Conservation (phyloP, 2,329 filamentous ascomycete genomes). For the Calonectria henricotiae region DNA sequence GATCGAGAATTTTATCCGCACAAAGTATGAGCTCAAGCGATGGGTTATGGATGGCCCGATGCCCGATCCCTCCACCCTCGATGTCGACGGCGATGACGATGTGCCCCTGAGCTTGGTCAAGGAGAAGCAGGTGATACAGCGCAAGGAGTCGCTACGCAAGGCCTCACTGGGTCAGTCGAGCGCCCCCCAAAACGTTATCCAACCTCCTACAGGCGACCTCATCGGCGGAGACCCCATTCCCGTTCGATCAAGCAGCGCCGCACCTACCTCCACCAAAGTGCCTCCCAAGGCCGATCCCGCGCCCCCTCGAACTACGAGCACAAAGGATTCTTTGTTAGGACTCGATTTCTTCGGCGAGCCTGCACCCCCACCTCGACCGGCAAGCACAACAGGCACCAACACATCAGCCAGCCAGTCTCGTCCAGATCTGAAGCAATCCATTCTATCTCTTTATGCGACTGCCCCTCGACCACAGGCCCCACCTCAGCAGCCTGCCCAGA, state of each 20-base stretch:
- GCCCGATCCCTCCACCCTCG: slow-evolving; percentile 91
- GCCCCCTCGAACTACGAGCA: slow-evolving; percentile 78
- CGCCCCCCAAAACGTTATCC: slow-evolving; percentile 52
- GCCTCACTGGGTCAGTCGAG: slow-evolving; percentile 66
- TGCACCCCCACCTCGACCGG: slow-evolving; percentile 82
- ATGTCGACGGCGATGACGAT: slow-evolving; percentile 89
- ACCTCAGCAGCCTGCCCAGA: slow-evolving; percentile 67
- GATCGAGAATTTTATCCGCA: slow-evolving; percentile 99
- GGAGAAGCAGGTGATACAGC: slow-evolving; percentile 77
- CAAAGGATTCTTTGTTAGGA: slow-evolving; percentile 91
- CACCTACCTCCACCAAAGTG: slow-evolving; percentile 73
- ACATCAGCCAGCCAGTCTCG: slow-evolving; percentile 79
- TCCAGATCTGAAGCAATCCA: slow-evolving; percentile 97
- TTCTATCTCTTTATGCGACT: slow-evolving; percentile 93
- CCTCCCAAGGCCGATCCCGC: slow-evolving; percentile 76
- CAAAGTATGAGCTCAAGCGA: slow-evolving; percentile 98
- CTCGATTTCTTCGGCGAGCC: slow-evolving; percentile 91
- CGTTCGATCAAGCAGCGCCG: slow-evolving; percentile 82
- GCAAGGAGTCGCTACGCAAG: slow-evolving; percentile 75
- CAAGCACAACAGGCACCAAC: slow-evolving; percentile 81
- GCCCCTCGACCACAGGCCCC: slow-evolving; percentile 82
- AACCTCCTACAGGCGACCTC: slow-evolving; percentile 78
- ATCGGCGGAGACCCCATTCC: slow-evolving; percentile 83
- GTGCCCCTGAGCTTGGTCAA: slow-evolving; percentile 76
- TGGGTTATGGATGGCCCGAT: slow-evolving; percentile 99